Percentiles rank a stretch among this genome's conserved stretches.
phyloP scores from a whole-genome alignment of 192 early-diverging fungal genomes.

The Linnemannia exigua region DNA sequence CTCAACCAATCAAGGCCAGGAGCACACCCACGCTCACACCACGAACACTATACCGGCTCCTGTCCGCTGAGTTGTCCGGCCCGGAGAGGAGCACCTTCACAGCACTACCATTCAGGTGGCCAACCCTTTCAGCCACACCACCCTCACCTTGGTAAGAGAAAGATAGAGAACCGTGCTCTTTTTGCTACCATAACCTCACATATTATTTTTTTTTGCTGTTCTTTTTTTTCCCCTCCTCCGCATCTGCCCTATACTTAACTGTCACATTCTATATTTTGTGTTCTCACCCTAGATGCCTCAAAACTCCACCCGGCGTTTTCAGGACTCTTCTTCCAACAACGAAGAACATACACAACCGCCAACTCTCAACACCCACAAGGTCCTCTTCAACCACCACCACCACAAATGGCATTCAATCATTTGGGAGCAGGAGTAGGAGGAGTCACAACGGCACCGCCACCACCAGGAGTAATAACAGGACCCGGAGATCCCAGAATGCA shows the following conservation, averaged over 20 bases:
- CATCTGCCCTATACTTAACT: background rate
- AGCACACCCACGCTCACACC: slow-evolving; percentile 21
- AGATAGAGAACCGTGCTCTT: too few relatives aligned
- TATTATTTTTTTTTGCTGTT: too few relatives aligned
- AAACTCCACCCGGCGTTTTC: slow-evolving; percentile 46
- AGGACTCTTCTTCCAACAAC: slow-evolving; percentile 46
- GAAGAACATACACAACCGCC: slow-evolving; percentile 15
- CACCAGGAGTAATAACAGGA: background rate
- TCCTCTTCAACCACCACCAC: background rate
- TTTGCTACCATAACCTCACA: too few relatives aligned
- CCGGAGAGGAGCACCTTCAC: slow-evolving; percentile 16
- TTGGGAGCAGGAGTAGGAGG: background rate
- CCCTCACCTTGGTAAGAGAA: slow-evolving; percentile 41
- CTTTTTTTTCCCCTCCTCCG: too few relatives aligned
- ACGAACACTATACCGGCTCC: slow-evolving; percentile 33
- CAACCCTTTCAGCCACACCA: background rate
- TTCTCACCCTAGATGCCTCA: slow-evolving; percentile 22
- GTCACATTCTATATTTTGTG: background rate
- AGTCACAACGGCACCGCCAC: background rate
- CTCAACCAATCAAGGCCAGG: slow-evolving; percentile 13
- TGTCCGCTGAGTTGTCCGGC: slow-evolving; percentile 47
- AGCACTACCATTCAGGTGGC: slow-evolving; percentile 16
- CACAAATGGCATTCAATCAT: background rate
- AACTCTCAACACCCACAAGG: background rate
- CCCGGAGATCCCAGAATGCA: background rate